phyloP scores from a whole-genome alignment of 345 rosid species.

The Clausena lansium region DNA sequence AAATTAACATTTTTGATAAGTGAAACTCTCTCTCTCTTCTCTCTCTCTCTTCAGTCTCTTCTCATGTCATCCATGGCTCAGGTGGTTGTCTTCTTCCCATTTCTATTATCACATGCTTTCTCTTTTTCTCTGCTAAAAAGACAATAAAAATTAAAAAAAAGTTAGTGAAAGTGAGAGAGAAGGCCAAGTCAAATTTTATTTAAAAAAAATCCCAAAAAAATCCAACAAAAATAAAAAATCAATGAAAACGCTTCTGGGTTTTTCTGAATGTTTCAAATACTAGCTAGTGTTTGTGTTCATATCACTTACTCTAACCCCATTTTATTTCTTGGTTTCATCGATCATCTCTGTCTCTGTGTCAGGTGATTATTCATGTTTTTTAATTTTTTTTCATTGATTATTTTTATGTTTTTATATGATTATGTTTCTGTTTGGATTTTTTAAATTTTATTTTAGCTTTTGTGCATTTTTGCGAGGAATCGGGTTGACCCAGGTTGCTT shows the following conservation, averaged over 20 bases:
- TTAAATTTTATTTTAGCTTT: neutral
- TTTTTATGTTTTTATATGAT: neutral
- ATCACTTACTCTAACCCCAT: neutral
- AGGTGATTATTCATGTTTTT: slow-evolving; percentile 21
- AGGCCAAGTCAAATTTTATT: neutral
- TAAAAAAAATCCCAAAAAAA: neutral
- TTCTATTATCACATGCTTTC: neutral
- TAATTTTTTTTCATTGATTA: neutral
- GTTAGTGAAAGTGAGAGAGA: neutral
- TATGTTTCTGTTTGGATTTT: neutral
- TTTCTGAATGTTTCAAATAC: slow-evolving; percentile 1
- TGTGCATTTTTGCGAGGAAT: slow-evolving; percentile 11
- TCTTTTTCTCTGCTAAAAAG: neutral
- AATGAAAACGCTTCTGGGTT: neutral
- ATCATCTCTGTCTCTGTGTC: slow-evolving; percentile 1
- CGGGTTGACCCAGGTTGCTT: slow-evolving; percentile 21
- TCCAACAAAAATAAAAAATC: no score
- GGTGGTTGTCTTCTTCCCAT: neutral
- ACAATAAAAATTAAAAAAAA: neutral
- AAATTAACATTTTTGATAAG: no score
- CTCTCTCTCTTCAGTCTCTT: no score
- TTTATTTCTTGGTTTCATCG: slow-evolving; percentile 15
- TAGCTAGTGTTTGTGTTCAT: neutral
- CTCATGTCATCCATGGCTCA: neutral
- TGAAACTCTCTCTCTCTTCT: no score